Evolutionary conservation across 1,284 basidiomycete genomes (phyloP), one percentile per base, ranked within the genome.

Genomic region (Naganishia albida): DNA sequence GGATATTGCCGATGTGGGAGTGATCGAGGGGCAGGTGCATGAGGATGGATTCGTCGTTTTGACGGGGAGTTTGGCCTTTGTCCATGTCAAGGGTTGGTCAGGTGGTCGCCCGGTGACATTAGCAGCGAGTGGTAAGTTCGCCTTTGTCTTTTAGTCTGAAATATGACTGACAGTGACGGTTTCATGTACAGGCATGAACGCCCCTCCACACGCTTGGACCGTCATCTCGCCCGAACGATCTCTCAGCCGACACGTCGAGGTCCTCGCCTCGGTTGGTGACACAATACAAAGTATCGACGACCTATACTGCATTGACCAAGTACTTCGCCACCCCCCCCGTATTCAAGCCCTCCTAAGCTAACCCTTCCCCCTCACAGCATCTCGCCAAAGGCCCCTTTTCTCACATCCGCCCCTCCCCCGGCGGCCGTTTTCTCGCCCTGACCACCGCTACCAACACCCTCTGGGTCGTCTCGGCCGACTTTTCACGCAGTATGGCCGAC

Each of bases 391-490:
- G 93, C 0, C 95, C 96, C 1, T 98, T 97, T 78, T 85, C 84
- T 0, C 87, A 89, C 70, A 85, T 99, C 63, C 85, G 88, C 0
- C 87, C 91, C 0, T 96, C 93, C 0, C 94, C 94, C 0, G 95
- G 95, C 71, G 94, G 94, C 40, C 93, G 94, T 73, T 88, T 93
- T 46, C 83, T 98, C 15, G 93, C 93, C 0, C 82, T 98, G 13
- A 80, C 96, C 43, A 93, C 88, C 0, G 85, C 83, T 60, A 82
- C 82, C 28, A 87, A 87, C 12, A 82, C 84, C 13, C 84, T 98
- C 20, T 93, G 90, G 88, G 95, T 99, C 46, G 91, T 96, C 16
- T 94, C 91, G 7, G 86, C 89, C 18, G 93, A 98, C 77, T 95
- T 98, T 74, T 87, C 91, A 67, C 85, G 92, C 42, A 91, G 85